A percentile compares a stretch with the other conserved stretches of the same genome.
These are phyloP conservation scores for Nemophila menziesii DNA, from an alignment of 257 asterid species.

Conservation along the genomic window DNA sequence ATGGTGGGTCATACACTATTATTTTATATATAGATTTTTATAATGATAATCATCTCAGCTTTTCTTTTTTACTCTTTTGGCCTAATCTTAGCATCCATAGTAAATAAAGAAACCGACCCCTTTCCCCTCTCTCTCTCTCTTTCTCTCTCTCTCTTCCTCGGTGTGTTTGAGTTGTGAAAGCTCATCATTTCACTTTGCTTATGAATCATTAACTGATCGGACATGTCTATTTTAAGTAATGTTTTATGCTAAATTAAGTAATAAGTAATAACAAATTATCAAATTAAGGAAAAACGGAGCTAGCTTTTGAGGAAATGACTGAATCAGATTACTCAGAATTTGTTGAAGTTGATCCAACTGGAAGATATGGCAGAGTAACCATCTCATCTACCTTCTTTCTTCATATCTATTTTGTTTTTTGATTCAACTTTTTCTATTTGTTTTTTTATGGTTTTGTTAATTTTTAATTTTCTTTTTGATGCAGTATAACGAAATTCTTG, in stretches of 20 bases:
- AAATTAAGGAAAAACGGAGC: conserved; percentile 1
- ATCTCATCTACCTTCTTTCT: background rate
- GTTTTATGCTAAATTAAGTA: conserved; percentile 2
- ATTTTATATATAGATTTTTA: too few species aligned
- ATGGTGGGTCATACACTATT: too few species aligned
- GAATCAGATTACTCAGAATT: conserved; percentile 29
- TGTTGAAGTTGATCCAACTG: conserved; percentile 49
- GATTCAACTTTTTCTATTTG: conserved; percentile 5
- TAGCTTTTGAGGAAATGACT: conserved; percentile 19
- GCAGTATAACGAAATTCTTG: conserved; percentile 42
- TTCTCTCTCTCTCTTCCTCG: background rate
- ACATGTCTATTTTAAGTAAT: background rate
- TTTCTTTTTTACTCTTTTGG: background rate
- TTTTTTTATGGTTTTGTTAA: conserved; percentile 1
- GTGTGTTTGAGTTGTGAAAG: conserved; percentile 9
- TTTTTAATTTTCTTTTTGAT: background rate
- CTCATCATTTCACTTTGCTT: conserved; percentile 15
- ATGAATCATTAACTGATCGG: background rate
- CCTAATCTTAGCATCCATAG: background rate
- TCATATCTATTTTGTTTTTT: background rate
- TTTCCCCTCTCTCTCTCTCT: background rate
- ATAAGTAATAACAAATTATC: conserved; percentile 1
- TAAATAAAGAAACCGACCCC: background rate
- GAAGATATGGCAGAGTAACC: conserved; percentile 44
- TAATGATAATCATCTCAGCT: background rate